Evolutionary conservation across 306 rosid genomes (phyloP).

Genomic region (Acacia crassicarpa): DNA sequence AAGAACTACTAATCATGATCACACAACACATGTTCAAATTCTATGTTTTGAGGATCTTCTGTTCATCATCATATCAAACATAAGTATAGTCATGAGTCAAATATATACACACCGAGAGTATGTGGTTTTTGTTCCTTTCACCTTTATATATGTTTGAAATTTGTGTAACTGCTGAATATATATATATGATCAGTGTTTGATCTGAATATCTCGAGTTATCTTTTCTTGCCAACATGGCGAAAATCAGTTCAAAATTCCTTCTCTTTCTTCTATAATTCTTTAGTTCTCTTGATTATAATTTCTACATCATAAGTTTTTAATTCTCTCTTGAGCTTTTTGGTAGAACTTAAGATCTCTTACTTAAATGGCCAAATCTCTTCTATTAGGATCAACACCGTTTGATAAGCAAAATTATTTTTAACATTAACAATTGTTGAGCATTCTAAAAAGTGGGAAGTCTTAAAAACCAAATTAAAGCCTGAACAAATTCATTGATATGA

Average conservation of each 20-base stretch:
- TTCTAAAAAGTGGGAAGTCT: no score
- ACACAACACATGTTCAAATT: background rate
- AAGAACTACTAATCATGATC: constrained; percentile 40
- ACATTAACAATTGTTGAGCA: no score
- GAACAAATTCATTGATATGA: background rate
- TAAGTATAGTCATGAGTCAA: background rate
- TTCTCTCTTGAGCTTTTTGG: no score
- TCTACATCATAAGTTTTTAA: no score
- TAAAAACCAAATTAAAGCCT: no score
- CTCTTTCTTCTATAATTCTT: no score
- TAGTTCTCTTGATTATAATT: no score
- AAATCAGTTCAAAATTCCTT: background rate
- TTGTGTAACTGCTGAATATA: background rate
- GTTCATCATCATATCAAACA: background rate
- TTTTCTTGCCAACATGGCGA: background rate
- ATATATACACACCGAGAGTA: background rate
- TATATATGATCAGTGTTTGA: background rate
- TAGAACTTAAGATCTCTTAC: no score
- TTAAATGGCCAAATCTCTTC: no score
- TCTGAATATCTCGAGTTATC: background rate
- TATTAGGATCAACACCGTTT: no score
- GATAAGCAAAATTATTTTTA: no score
- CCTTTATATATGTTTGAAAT: background rate
- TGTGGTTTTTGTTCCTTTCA: background rate
- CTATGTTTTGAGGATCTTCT: background rate